Base-by-base conservation (phyloP, 805 yeast genomes). In the Cyberlindnera amylophila region DNA sequence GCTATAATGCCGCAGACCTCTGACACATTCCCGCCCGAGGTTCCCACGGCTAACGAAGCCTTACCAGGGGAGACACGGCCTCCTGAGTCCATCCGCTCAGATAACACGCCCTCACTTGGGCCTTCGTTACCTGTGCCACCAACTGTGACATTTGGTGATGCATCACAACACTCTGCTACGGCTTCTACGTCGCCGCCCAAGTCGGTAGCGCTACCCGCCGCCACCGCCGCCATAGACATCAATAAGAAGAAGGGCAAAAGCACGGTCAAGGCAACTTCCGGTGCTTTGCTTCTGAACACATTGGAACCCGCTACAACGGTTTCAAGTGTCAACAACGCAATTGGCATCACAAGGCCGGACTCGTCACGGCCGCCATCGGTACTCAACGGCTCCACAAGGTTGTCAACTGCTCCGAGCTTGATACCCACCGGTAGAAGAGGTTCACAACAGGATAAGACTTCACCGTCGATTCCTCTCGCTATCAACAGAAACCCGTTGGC, bases 311-410 rank as follows among this genome's bases (percentile, higher is more conserved):
- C 54, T 3, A 16, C 54, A 3, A 45, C 54, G 1, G 34, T 47
- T 8, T 51, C 55, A 0, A 52, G 46, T 9, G 51, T 47, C 2
- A 45, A 54, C 14, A 52, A 52, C 32, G 38, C 51, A 3, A 50
- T 51, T 10, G 50, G 45, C 14, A 43, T 46, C 9, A 47, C 43
- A 26, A 48, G 49, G 23, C 50, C 49, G 14, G 49, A 46, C 19
- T 13, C 57, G 0, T 47, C 60, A 11, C 36, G 57, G 14, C 54
- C 56, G 1, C 41, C 56, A 4, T 51, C 61, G 2, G 29, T 52
- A n/a, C 17, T 50, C 30, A 46, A 50, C 14, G 38, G 33, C 12
- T 23, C 37, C 8, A 17, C 43, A 8, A 17, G 46, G 14, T 16
- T 43, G 2, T 31, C 36, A 7, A 27, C 36, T 11, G 40, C 38